Base-by-base conservation (phyloP, 805 yeast species). In the Myxozyma kluyveri region DNA sequence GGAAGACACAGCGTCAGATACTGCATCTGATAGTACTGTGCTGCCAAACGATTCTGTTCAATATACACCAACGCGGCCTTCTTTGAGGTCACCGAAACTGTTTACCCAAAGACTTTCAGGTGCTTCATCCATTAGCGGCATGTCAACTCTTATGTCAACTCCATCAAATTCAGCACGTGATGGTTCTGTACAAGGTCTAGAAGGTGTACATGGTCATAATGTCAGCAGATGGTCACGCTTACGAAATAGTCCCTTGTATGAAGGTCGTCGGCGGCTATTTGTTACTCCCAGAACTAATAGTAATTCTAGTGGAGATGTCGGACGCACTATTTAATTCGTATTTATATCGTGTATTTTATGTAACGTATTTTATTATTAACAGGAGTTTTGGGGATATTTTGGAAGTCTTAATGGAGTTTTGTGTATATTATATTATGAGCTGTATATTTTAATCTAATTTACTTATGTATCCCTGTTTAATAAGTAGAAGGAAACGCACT, bases 401-500 rank as follows among this genome's bases (percentile, higher is more conserved):
- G 5, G 5, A 14, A 6, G 33, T 12, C 17, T 12, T 3, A 17
- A 22, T 21, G 24, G 21, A 3, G 10, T 22, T 42, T 24, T 4
- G 21, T 19, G 7, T 14, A 18, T 43, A 31, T 23, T 17, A 22
- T 22, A 7, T 26, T 5, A n/a, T 27, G 3, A 29, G 3, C 26
- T 18, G 3, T 36, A 5, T 35, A 7, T 35, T 35, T 12, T 6
- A 35, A 7, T 35, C 12, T 35, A 12, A 24, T 17, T 6, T 14
- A 31, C 14, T 31, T 10, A 10, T 12, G 10, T n/a, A n/a, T n/a
- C n/a, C n/a, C 14, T 29, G 7, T 23, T 19, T 56, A 57, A 29
- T 57, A 57, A 12, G 53, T 40, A 10, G 53, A 23, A 12, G 60
- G 61, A 32, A 49, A 40, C 17, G 32, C 41, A 66, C 74, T 49